Evolutionary conservation across 495 filamentous ascomycete species (phyloP).

Genomic region (Xylaria palmicola): DNA sequence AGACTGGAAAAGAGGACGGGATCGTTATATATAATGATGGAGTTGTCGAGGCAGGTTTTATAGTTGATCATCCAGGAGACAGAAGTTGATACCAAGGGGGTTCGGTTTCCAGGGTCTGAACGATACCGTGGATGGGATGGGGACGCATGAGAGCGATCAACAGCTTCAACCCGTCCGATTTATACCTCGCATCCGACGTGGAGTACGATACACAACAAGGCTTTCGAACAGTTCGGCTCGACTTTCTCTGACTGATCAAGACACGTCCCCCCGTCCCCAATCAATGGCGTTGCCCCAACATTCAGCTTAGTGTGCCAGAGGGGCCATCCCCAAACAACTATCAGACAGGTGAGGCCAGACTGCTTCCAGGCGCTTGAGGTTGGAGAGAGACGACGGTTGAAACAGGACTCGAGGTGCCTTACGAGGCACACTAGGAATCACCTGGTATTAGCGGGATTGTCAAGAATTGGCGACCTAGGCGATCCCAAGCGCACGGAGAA

Average conservation of each 20-base stretch:
- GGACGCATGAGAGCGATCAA: slow-evolving; percentile 19
- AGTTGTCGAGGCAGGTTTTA: background rate
- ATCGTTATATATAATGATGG: background rate
- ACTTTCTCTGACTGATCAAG: background rate
- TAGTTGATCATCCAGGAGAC: background rate
- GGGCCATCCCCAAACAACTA: slow-evolving; percentile 45
- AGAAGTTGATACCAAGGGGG: background rate
- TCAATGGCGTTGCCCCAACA: background rate
- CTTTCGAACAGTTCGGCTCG: background rate
- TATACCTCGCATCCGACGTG: slow-evolving; percentile 9
- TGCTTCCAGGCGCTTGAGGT: background rate
- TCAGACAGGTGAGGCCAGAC: slow-evolving; percentile 42
- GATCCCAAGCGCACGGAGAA: slow-evolving; percentile 2
- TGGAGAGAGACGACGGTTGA: slow-evolving; percentile 1
- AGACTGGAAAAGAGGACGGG: background rate
- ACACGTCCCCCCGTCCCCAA: background rate
- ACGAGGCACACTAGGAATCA: slow-evolving; percentile 6
- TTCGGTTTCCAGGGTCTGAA: background rate
- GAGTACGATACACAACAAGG: background rate
- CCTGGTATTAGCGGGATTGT: background rate
- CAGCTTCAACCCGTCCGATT: slow-evolving; percentile 24
- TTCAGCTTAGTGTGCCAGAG: slow-evolving; percentile 35
- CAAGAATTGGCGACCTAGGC: slow-evolving; percentile 8
- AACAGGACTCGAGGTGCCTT: background rate
- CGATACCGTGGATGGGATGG: background rate